Conservation (phyloP, 495 filamentous ascomycete species). For the Niebla homalea region DNA sequence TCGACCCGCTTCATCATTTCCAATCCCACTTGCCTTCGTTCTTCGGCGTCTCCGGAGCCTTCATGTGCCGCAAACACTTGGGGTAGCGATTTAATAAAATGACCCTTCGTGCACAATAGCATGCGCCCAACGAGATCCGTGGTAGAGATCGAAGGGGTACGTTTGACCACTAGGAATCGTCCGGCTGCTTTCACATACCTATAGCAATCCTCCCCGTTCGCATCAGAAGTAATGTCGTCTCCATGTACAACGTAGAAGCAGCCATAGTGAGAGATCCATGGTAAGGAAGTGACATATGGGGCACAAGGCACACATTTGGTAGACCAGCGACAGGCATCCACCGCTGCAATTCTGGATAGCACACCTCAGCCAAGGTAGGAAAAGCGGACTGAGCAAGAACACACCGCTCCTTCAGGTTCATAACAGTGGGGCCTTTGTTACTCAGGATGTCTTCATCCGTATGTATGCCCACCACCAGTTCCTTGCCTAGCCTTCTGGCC, state of each 20-base stretch:
- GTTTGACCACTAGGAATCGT: conserved; percentile 84
- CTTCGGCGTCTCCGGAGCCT: conserved; percentile 52
- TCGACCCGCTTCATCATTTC: conserved; percentile 57
- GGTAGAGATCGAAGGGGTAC: conserved; percentile 93
- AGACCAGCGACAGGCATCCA: conserved; percentile 90
- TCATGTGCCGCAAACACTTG: conserved; percentile 55
- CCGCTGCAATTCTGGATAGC: conserved; percentile 51
- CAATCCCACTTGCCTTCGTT: conserved; percentile 44
- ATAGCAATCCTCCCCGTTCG: conserved; percentile 86
- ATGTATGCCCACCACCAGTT: conserved; percentile 84
- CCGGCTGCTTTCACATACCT: conserved; percentile 85
- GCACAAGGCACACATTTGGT: conserved; percentile 70
- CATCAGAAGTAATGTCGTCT: conserved; percentile 77
- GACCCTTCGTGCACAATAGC: conserved; percentile 79
- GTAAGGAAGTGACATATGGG: conserved; percentile 86
- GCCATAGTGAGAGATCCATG: conserved; percentile 88
- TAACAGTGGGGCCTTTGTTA: conserved; percentile 96
- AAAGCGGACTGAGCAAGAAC: conserved; percentile 15
- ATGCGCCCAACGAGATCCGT: conserved; percentile 96
- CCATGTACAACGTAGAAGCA: conserved; percentile 90
- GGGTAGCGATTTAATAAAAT: conserved; percentile 70
- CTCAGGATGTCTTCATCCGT: conserved; percentile 87
- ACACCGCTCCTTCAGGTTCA: conserved; percentile 80
- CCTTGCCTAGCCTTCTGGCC: conserved; percentile 70
- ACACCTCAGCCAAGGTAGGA: conserved; percentile 16